Percentiles rank a stretch among this genome's conserved stretches.
Evolutionary conservation across 192 early-diverging fungal genomes (phyloP).

Genomic region (Coemansia sp.): DNA sequence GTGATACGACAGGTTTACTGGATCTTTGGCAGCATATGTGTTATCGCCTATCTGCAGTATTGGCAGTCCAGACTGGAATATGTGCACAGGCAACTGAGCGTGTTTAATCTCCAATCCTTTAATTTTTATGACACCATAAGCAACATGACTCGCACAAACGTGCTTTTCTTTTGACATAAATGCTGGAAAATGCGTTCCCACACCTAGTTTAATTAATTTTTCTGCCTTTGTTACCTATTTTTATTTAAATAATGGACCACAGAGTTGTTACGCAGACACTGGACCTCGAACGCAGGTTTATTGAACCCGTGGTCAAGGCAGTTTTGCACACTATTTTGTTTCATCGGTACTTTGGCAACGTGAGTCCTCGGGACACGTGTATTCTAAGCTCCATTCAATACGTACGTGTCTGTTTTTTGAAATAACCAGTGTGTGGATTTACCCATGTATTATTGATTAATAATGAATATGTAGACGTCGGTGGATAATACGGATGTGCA

Average conservation of each 20-base stretch:
- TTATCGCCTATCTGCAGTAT: constrained; percentile 81
- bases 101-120: no score
- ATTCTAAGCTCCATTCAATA: constrained; percentile 24
- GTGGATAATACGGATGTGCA: constrained; percentile 31
- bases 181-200: no score
- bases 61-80: constrained; percentile 82
- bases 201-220: background rate
- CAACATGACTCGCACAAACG: no score
- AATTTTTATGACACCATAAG: no score
- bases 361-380: constrained; percentile 25
- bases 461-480: constrained; percentile 20
- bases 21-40: constrained; percentile 55
- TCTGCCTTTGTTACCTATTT: background rate
- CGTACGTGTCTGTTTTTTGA: constrained; percentile 9
- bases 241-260: constrained; percentile 21
- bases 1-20: constrained; percentile 82
- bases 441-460: background rate
- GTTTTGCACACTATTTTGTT: constrained; percentile 48
- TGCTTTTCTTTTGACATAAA: no score
- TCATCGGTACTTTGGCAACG: constrained; percentile 49
- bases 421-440: no score
- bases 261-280: constrained; percentile 26
- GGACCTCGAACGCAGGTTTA: constrained; percentile 27
- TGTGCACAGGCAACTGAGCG: constrained; percentile 68
- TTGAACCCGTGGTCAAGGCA: constrained; percentile 26